Evolutionary conservation across 257 asterid species (phyloP).

Genomic region (Penstemon eatonii): DNA sequence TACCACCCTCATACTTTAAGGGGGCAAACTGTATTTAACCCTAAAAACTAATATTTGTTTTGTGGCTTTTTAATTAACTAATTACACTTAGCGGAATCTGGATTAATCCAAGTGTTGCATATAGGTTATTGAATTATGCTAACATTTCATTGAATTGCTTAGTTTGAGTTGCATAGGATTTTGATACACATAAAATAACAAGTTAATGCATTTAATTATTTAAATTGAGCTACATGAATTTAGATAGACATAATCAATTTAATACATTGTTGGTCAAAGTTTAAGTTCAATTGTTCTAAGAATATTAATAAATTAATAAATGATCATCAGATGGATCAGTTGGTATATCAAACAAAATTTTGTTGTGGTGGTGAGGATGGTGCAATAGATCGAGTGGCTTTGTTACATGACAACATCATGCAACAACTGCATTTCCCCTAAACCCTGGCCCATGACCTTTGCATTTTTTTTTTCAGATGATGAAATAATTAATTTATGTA

Average conservation of each 20-base stretch:
- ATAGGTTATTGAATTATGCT: no score
- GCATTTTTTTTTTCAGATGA: constrained; percentile 25
- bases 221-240: no score
- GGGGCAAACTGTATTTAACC: no score
- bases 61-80: neutral
- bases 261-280: no score
- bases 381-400: constrained; percentile 28
- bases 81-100: neutral
- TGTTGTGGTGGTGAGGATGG: neutral
- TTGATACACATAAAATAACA: no score
- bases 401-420: constrained; percentile 43
- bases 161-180: no score
- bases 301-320: neutral
- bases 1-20: no score
- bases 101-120: neutral
- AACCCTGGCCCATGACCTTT: constrained; percentile 44
- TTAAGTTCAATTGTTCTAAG: neutral
- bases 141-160: no score
- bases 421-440: constrained; percentile 51
- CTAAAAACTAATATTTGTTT: neutral
- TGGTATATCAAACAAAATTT: neutral
- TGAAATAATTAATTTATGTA: neutral
- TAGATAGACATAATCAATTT: no score
- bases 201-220: no score
- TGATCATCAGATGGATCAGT: constrained; percentile 33